Percentiles rank a stretch among this genome's conserved stretches.
phyloP scores from a whole-genome alignment of 2,329 filamentous ascomycete genomes.

The Apiospora phragmitis region DNA sequence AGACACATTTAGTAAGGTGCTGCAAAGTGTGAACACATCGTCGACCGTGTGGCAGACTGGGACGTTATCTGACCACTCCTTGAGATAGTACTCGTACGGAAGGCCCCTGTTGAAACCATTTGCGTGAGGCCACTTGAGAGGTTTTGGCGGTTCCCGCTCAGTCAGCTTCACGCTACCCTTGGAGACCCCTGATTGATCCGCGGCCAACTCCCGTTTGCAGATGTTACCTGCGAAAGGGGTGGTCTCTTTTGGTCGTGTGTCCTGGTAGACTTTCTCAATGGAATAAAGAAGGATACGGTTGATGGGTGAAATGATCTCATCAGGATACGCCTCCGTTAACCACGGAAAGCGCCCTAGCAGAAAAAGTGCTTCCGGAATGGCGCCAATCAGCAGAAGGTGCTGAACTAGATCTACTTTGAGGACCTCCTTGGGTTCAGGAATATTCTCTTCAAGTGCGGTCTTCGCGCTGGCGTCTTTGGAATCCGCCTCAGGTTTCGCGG shows the following conservation, averaged over 20 bases:
- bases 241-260: constrained; percentile 34
- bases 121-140: constrained; percentile 80
- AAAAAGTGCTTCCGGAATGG: constrained; percentile 88
- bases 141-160: constrained; percentile 62
- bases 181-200: constrained; percentile 65
- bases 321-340: constrained; percentile 82
- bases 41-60: constrained; percentile 89
- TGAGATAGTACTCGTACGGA: constrained; percentile 95
- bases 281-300: constrained; percentile 85
- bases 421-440: constrained; percentile 71
- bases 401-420: constrained; percentile 86
- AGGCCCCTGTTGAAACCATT: constrained; percentile 77
- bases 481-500: constrained; percentile 55
- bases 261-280: constrained; percentile 69
- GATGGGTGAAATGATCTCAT: constrained; percentile 73
- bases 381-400: constrained; percentile 85
- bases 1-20: constrained; percentile 79
- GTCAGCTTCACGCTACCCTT: constrained; percentile 69
- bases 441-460: constrained; percentile 47
- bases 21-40: constrained; percentile 85
- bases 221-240: constrained; percentile 34
- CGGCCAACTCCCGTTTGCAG: constrained; percentile 41
- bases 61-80: constrained; percentile 93
- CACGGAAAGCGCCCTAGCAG: constrained; percentile 91
- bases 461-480: constrained; percentile 46